Base-by-base conservation (phyloP, 352 stramenopile genomes). In the Pythium utonaiense region DNA sequence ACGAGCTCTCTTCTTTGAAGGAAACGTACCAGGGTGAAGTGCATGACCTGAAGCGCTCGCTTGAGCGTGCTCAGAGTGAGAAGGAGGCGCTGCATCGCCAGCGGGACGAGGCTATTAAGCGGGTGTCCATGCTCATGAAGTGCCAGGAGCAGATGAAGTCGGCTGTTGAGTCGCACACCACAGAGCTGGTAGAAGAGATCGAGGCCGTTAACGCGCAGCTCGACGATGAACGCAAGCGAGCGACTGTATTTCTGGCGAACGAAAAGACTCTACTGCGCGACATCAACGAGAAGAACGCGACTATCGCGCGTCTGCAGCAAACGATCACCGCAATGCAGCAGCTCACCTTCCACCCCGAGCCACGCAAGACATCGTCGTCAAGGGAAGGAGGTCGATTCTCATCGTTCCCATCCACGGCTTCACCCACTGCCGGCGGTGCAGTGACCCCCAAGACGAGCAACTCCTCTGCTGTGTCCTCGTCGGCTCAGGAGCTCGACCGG, bases 181-280 rank as follows among this genome's bases (percentile, higher is more conserved):
- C 67, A 0, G 77, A 88, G 50, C 54, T 91, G 14, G 75, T 89
- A 12, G 72, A 86, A 58, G 82, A 91, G 60, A 88, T 91, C 24
- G 82, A 91, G 58, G 64, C 66, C 19, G 54, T 86, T 1, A 79
- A 91, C 60, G 62, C 76, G 14, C 77, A 89, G 31, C 67, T 91
- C 38, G 80, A 88, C n/a, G 72, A 62, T 25, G 79, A 91, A 51
- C 77, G 79, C 22, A 80, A 88, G 64, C 75, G 78, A 2, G 87
- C 73, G 55, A 78, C 74, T 3, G 69, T 83, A n/a, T 60, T 91
- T 44, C 49, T 88, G 10, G 33, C 59, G 14, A 89, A 91, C 53
- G 82, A 91, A 59, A 87, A 89, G 61, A 86, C 70, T 12, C 62
- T 91, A 47, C 54, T 88, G 45, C 77, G 78, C 9, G 82, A 91